Conservation (phyloP, 495 filamentous ascomycete species). For the Neurospora sp. region DNA sequence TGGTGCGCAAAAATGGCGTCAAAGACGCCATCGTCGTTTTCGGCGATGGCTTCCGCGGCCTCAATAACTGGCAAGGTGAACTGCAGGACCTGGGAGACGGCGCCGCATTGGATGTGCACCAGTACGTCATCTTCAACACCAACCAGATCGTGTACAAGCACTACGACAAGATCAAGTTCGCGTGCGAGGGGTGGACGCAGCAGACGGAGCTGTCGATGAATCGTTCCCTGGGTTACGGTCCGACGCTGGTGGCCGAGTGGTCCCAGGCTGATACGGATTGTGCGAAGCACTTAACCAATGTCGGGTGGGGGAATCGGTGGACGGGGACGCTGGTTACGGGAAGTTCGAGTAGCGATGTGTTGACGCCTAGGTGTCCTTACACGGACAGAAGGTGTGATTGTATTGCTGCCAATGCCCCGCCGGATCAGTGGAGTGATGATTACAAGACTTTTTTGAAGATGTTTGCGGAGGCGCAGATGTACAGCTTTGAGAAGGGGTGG, state of each 20-base stretch:
- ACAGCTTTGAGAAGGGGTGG: conserved; percentile 77
- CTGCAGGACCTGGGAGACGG: conserved; percentile 41
- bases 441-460: conserved; percentile 83
- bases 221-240: conserved; percentile 75
- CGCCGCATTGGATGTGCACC: conserved; percentile 84
- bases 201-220: conserved; percentile 65
- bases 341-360: conserved; percentile 42
- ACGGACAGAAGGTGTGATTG: conserved; percentile 59
- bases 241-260: conserved; percentile 97
- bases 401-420: conserved; percentile 60
- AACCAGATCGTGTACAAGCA: conserved; percentile 65
- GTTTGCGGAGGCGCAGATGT: conserved; percentile 95
- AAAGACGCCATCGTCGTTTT: conserved; percentile 54
- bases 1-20: conserved; percentile 63
- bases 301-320: conserved; percentile 82
- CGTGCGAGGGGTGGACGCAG: conserved; percentile 74
- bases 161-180: conserved; percentile 66
- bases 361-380: conserved; percentile 62
- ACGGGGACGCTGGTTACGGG: conserved; percentile 60
- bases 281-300: conserved; percentile 77
- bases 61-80: conserved; percentile 66
- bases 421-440: conserved; percentile 49
- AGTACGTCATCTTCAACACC: conserved; percentile 83
- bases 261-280: conserved; percentile 98
- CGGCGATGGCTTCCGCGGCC: conserved; percentile 76